These are phyloP conservation scores for Aspergillus brunneoviolaceus DNA, from an alignment of 2,329 filamentous ascomycete genomes.

Conservation along the genomic window DNA sequence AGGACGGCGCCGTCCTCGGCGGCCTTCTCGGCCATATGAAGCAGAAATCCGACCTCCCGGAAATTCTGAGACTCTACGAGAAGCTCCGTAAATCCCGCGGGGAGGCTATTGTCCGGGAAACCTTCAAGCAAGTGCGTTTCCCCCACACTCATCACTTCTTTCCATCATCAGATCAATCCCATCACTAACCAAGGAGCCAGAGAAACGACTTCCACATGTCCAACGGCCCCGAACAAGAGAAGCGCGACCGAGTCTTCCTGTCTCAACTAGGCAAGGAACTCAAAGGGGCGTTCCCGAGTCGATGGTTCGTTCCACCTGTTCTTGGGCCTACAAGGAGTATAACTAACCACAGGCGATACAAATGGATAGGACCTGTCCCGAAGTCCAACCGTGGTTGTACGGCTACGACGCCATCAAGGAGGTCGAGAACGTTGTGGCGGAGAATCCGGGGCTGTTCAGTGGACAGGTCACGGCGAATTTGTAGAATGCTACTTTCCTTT, in stretches of 20 bases:
- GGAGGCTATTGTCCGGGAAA: constrained; percentile 60
- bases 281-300: constrained; percentile 59
- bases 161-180: neutral
- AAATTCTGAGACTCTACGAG: constrained; percentile 47
- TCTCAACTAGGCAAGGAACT: constrained; percentile 55
- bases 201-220: constrained; percentile 54
- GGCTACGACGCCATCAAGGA: constrained; percentile 63
- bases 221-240: constrained; percentile 58
- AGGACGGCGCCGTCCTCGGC: constrained; percentile 67
- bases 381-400: constrained; percentile 64
- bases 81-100: constrained; percentile 49
- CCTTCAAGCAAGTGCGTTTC: constrained; percentile 51
- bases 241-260: constrained; percentile 58
- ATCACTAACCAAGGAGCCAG: constrained; percentile 27
- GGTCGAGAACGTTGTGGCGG: constrained; percentile 44
- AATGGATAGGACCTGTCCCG: constrained; percentile 54
- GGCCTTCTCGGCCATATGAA: constrained; percentile 55
- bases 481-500: neutral
- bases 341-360: neutral
- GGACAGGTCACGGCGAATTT: constrained; percentile 2
- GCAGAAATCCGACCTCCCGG: constrained; percentile 43
- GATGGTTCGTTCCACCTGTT: constrained; percentile 45
- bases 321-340: neutral
- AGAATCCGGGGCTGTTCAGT: constrained; percentile 24
- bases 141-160: neutral